phyloP scores from a whole-genome alignment of 192 early-diverging fungal genomes.

The Coemansia sp. region DNA sequence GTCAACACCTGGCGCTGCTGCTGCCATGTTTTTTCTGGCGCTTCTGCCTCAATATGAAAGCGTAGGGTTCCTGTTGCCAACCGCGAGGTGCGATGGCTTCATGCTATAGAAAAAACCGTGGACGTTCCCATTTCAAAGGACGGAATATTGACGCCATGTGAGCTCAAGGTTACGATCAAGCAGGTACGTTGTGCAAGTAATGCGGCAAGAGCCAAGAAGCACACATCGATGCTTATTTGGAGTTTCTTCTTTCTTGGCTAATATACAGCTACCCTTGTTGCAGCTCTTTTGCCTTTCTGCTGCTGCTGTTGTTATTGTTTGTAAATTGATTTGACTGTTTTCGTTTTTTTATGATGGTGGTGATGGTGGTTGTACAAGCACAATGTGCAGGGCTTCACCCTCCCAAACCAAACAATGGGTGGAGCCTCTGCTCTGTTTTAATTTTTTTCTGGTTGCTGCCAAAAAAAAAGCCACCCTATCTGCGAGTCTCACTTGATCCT shows the following conservation, averaged over 20 bases:
- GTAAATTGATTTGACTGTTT: too few species aligned
- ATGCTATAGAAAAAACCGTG: conserved; percentile 53
- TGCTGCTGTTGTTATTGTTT: background rate
- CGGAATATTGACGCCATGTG: conserved; percentile 71
- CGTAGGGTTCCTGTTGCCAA: conserved; percentile 50
- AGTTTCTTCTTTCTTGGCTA: background rate
- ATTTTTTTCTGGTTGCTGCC: too few species aligned
- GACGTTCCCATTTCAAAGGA: conserved; percentile 74
- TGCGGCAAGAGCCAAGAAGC: background rate
- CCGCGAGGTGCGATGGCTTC: conserved; percentile 65
- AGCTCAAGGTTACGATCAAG: conserved; percentile 68
- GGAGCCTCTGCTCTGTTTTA: too few species aligned
- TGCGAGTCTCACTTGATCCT: background rate
- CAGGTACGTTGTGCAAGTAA: conserved; percentile 51
- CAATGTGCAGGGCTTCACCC: too few species aligned
- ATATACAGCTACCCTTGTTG: background rate
- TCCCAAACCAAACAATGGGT: too few species aligned
- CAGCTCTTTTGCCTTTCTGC: background rate
- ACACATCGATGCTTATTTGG: too few species aligned
- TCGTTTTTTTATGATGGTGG: too few species aligned
- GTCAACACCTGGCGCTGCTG: background rate
- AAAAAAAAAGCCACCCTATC: background rate
- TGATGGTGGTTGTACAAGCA: too few species aligned
- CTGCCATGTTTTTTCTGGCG: background rate
- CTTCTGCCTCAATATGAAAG: background rate